Evolutionary conservation across 2,329 filamentous ascomycete genomes (phyloP), one percentile per base, ranked within the genome.

Genomic region (Cladosporium sp.): DNA sequence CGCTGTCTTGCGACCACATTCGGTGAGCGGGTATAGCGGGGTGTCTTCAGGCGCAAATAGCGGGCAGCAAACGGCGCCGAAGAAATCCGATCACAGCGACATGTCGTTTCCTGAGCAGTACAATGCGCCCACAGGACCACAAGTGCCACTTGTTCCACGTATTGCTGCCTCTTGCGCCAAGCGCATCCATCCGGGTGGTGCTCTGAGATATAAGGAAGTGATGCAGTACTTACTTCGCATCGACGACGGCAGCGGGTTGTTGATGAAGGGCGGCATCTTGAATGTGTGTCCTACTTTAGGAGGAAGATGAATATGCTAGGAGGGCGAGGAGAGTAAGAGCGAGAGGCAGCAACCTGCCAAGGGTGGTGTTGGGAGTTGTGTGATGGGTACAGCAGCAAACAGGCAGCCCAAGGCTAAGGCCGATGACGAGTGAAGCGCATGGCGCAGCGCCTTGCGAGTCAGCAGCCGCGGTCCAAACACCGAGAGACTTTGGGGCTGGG

Each of bases 201-300:
- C 12, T 31, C 16, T n/a, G 33, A 23, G 26, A 37, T 18, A 49
- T 18, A 28, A 40, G 49, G 35, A 46, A 46, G 40, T 35, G 60
- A 57, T 6, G 21, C 31, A 11, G n/a, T 35, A 80, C 82, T 75
- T 73, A 84, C 82, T 84, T 70, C 77, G 77, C 80, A 84, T 82
- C 40, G 80, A 83, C 68, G 81, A 81, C 67, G 83, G 83, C 74
- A 85, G 77, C 68, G 83, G 83, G 72, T 84, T 85, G 72, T 85
- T 84, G 74, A 85, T 78, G 69, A 81, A 80, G 65, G 81, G 72
- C 35, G 78, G 78, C 81, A 83, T 83, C 33, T 50, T 71, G 69
- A 64, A 66, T 65, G 64, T 49, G 8, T 50, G 18, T 52, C 21
- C 46, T 50, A 23, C 21, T 33, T 53, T 53, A 18, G 23, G 29